These are phyloP conservation scores for Lactarius tabidus DNA, from an alignment of 768 basidiomycete species.

Conservation along the genomic window DNA sequence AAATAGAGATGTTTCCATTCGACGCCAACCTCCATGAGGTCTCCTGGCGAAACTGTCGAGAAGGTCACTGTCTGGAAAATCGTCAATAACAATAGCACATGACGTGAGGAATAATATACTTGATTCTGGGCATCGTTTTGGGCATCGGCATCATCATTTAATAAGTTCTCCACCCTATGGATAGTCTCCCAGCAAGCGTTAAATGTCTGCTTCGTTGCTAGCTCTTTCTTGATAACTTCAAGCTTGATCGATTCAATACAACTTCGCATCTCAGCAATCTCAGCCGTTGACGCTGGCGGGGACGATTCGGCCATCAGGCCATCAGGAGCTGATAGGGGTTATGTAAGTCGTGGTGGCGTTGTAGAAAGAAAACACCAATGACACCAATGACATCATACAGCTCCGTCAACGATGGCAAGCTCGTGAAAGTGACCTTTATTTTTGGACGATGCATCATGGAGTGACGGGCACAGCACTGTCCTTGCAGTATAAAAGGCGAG, in stretches of 20 bases:
- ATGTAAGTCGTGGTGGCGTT: no score
- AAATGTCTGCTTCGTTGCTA: no score
- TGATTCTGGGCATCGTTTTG: neutral
- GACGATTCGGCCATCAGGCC: no score
- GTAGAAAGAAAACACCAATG: no score
- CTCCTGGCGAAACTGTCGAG: neutral
- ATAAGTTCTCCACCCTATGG: no score
- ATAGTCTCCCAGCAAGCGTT: no score
- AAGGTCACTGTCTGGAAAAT: neutral
- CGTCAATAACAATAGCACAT: neutral
- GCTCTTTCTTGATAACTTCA: no score
- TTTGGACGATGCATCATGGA: slow-evolving; percentile 9
- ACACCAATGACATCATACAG: slow-evolving; percentile 18
- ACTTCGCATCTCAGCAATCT: no score
- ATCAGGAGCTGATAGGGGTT: no score
- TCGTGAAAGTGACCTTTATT: slow-evolving; percentile 12
- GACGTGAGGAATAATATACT: neutral
- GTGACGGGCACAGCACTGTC: slow-evolving; percentile 31
- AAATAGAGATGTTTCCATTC: neutral
- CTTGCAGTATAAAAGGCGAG: slow-evolving; percentile 1
- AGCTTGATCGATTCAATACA: no score
- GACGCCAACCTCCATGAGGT: neutral
- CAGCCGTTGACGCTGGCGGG: no score
- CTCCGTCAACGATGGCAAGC: neutral
- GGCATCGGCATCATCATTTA: no score